Evolutionary conservation across 192 early-diverging fungal genomes (phyloP), one percentile per base, ranked within the genome.

Genomic region (Coemansia sp.): DNA sequence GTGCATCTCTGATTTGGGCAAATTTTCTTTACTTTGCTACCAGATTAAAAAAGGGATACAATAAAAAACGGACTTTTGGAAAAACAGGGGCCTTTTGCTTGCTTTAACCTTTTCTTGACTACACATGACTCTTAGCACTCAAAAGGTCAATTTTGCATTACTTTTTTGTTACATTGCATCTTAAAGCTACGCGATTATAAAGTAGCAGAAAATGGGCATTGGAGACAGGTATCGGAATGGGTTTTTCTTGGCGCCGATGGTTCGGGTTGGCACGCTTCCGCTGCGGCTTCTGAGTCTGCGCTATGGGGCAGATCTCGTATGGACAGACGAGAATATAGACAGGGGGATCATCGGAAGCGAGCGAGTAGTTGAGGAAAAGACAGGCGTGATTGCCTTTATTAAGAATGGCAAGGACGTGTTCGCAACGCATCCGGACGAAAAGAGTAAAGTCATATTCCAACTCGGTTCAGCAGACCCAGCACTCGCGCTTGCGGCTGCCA

Each of bases 221-320:
- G 38, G 16, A 16, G 68, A 71, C 44, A 56, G 68, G 23, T 77
- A 86, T 49, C 68, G 81, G 64, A 68, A 69, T 23, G 73, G 78
- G 16, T 65, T 88, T 32, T 91, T 97, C 31, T 84, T 99, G 47
- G 97, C 97, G 7, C 97, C 97, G 18, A 99, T 99, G 97, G 97
- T 96, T 49, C 86, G 97, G 25, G 78, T 96, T 10, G 94, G 95
- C 23, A 92, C 94, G 0, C 78, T 95, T 19, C 95, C 97, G 1
- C 89, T 94, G 85, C 82, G 97, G 31, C 76, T 95, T 49, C 61
- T 95, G 62, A 87, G 93, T 5, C 82, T 95, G 18, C 78, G 89
- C 54, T 92, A 95, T 62, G 94, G 97, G 3, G 97, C 97, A n/a
- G 91, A 97, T 71, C 63, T 94, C 30, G 93, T 96, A 16, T 98